Base-by-base conservation (phyloP, 176 grass and related monocot species). In the Carex pumila region DNA sequence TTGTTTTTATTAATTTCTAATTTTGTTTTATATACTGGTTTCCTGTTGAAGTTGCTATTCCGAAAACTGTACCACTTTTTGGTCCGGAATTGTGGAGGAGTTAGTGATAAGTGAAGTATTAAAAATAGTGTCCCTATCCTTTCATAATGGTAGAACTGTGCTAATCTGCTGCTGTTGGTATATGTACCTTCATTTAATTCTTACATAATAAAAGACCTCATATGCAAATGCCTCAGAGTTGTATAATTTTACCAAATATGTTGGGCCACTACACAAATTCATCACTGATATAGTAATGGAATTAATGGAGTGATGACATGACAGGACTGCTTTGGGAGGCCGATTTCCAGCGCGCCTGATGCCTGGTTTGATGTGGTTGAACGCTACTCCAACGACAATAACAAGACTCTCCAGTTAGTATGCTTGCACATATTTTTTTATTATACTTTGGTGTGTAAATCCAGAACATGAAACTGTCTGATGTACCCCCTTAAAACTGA, bases 341-440 rank as follows among this genome's bases (percentile, higher is more conserved):
- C 94, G 30, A 97, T 97, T 92, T 36, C 92, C 45, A 97, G 94
- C 53, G 90, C 94, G 0, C 94, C 92, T 10, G 94, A 94, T 92
- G 83, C 92, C 79, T 97, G 92, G 94, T 89, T 97, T 5, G 88
- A 97, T 86, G 92, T 97, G 52, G 94, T 94, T 65, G 88, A 94
- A 79, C 88, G 94, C 21, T 69, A 85, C 74, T 94, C 94, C 77
- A 94, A 97, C 77, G 90, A 97, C 60, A 76, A 85, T 52, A 97
- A 97, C 85, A 97, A 97, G 85, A 94, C 94, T 83, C 94, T 97
- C 22, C 88, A 87, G 92, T 87, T 63, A 83, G 85, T 83, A 17
- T 53, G 32, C 61, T 61, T 63, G 0, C 65, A n/a, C 13, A 18
- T 89, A 18, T 49, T 17, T 56, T 56, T 78, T 78, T 56, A 56